Evolutionary conservation across 164 flowering plant species (phyloP).

Genomic region (Paratinospora sagittata): DNA sequence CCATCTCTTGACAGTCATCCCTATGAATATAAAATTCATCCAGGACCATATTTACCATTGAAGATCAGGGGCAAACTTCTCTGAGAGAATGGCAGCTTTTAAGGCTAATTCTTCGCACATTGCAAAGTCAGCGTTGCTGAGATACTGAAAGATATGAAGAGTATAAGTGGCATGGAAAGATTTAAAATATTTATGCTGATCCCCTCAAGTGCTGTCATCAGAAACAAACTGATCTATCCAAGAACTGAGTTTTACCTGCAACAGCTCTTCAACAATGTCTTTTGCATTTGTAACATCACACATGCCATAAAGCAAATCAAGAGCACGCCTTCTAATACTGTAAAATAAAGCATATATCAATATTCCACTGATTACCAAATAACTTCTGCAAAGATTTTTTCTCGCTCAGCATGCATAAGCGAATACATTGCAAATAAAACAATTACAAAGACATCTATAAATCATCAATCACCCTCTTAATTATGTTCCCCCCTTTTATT

Average conservation of each 20-base stretch:
- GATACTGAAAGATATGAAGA: conserved; percentile 54
- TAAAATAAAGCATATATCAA: too few species aligned
- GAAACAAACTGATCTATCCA: too few species aligned
- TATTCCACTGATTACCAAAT: too few species aligned
- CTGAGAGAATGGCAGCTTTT: conserved; percentile 98
- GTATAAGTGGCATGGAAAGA: not conserved
- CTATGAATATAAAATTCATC: too few species aligned
- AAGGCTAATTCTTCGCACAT: conserved; percentile 98
- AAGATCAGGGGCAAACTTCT: conserved; percentile 97
- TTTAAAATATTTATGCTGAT: too few species aligned
- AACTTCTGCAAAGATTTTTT: too few species aligned
- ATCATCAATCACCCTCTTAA: too few species aligned
- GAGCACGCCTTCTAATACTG: conserved; percentile 98
- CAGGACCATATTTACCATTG: conserved; percentile 67
- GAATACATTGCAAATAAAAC: too few species aligned
- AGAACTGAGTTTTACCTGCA: conserved; percentile 57
- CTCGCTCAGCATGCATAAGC: not conserved
- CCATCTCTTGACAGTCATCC: too few species aligned
- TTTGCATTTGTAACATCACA: conserved; percentile 98
- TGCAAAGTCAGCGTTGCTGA: conserved; percentile 90
- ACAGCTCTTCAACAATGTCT: conserved; percentile 95
- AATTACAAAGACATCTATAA: too few species aligned
- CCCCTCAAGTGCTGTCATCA: too few species aligned
- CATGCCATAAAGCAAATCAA: conserved; percentile 98
- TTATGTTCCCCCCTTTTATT: too few species aligned